Base-by-base conservation (phyloP, 129 eudicot species). In the Dittrichia graveolens region DNA sequence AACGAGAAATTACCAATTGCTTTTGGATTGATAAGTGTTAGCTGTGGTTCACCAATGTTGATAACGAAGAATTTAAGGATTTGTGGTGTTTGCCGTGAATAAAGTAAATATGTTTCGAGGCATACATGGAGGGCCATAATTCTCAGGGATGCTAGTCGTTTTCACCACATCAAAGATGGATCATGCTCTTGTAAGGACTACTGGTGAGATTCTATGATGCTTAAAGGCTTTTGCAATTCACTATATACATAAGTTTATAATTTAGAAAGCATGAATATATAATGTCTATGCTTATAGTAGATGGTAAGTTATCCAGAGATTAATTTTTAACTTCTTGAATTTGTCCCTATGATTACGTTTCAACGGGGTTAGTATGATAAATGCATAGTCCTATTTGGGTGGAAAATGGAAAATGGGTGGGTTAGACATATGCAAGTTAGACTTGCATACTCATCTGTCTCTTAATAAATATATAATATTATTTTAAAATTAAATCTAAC, bases 1-100 rank as follows among this genome's bases (percentile, higher is more conserved):
- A 87, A 84, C 38, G 89, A 82, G 81, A 84, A 81, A 70, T 77
- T 86, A 67, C 84, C 92, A 13, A 64, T 86, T 58, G 75, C 86
- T 16, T 78, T 75, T 68, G 86, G 86, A 59, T 69, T 83, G 72
- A 67, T 86, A 10, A 75, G 65, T 73, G 50, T 37, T 50, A 75
- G 62, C 48, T 52, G 76, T 58, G 71, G 80, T 24, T 71, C 74
- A 3, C 83, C 84, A 11, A 74, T 86, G 12, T 46, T 74, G 77
- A 74, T 83, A 15, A 77, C 73, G 40, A 86, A 86, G 80, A 86
- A 86, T 62, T 74, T 86, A n/a, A 70, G 91, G 43, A 71, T 78
- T 39, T 86, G 91, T 69, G 85, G 91, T 54, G 91, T 80, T 83
- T 83, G 91, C 40, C 91, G 80, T 74, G 83, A 78, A 50, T 77